These are phyloP conservation scores for Pugionium cornutum DNA, from an alignment of 345 rosid genomes.

Conservation along the genomic window DNA sequence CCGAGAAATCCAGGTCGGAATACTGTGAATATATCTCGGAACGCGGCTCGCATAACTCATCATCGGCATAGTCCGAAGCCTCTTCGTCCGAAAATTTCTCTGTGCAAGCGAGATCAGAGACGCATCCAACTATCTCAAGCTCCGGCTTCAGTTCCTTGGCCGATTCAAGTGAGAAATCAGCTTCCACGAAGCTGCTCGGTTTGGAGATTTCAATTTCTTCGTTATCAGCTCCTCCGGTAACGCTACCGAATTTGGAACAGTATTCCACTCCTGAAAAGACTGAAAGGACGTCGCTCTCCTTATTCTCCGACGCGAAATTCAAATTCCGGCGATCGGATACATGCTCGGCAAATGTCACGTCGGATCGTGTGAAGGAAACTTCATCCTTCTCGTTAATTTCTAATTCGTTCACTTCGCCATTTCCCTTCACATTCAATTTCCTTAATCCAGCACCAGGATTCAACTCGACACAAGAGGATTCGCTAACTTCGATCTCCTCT, in stretches of 20 bases:
- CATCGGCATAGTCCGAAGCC: conserved; percentile 51
- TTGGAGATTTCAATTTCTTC: conserved; percentile 44
- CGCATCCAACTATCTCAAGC: conserved; percentile 42
- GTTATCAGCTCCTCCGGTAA: conserved; percentile 33
- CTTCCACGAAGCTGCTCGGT: conserved; percentile 42
- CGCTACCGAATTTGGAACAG: conserved; percentile 36
- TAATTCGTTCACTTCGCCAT: neutral
- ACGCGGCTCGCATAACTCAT: conserved; percentile 54
- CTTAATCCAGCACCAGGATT: neutral
- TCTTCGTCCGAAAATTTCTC: conserved; percentile 63
- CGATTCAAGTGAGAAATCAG: conserved; percentile 39
- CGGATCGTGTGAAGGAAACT: conserved; percentile 48
- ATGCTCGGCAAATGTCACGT: conserved; percentile 46
- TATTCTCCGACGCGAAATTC: conserved; percentile 35
- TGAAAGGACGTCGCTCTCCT: conserved; percentile 53
- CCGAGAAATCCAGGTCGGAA: conserved; percentile 62
- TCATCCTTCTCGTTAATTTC: conserved; percentile 29
- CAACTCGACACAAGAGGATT: conserved; percentile 30
- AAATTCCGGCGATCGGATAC: conserved; percentile 40
- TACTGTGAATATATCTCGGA: conserved; percentile 51
- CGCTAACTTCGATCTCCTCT: conserved; percentile 53
- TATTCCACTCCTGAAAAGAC: conserved; percentile 49
- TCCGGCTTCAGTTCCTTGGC: conserved; percentile 49
- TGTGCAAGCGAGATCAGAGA: conserved; percentile 64
- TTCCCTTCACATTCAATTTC: neutral